Base-by-base conservation (phyloP, 2,329 filamentous ascomycete genomes). In the Ceratocystis ficicola region DNA sequence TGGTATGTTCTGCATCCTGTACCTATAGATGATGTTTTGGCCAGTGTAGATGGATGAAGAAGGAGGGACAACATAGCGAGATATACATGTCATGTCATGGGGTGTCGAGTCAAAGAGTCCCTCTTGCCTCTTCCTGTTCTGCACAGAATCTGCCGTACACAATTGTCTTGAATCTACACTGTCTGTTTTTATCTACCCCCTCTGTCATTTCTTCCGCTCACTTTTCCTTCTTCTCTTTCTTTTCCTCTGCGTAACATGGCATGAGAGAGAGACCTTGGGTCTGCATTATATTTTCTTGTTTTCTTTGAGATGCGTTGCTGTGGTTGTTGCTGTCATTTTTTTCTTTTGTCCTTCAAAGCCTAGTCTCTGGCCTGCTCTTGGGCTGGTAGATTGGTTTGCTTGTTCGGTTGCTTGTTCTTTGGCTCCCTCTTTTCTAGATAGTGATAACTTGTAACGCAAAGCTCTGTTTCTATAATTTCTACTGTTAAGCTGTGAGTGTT, bases 251-350 rank as follows among this genome's bases (percentile, higher is more conserved):
- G 50, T 32, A 57, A 22, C 52, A 64, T 36, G 36, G 59, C 63
- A 59, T 57, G 50, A 59, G 63, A 52, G 50, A 59, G 63, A 52
- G 63, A 64, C 63, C 46, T 5, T 62, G 61, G 44, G 25, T 48
- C 22, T 63, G 61, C 44, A 48, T 63, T 69, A 62, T 66, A 65
- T 63, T 70, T 64, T 70, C 70, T 70, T 71, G 64, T 59, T 65
- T 63, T 65, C 63, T 65, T 60, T 63, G 36, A 41, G 36, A 41
- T 41, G 15, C 36, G 36, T 41, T 41, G 36, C 36, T 41, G 36
- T 41, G 10, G 36, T 41, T 64, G 65, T 62, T 50, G 46, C 62
- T 48, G 57, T 60, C 67, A 55, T 44, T 63, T 44, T 63, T 12
- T 28, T 17, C 57, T 44, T 30, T 12, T 17, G 50, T 59, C 57